Base-by-base conservation (phyloP, 192 early-diverging fungal genomes). In the Backusella westeae region DNA sequence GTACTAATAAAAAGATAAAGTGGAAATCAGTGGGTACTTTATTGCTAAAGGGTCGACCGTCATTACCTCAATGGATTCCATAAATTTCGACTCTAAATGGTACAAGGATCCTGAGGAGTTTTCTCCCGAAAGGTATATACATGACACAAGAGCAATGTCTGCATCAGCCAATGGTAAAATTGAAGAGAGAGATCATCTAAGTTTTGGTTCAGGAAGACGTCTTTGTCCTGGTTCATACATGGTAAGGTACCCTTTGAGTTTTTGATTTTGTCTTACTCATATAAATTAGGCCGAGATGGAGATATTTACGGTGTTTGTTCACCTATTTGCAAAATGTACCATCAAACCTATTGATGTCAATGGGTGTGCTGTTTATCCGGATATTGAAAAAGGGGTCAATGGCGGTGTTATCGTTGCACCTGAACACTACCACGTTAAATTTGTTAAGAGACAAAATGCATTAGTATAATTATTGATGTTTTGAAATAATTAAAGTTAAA, bases 141-240 rank as follows among this genome's bases (percentile, higher is more conserved):
- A 26, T 4, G 53, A 73, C 9, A 14, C 14, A 10, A 56, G 14
- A 35, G 15, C 71, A n/a, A 73, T 73, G n/a, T 21, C 23, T 21
- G 44, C 71, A 21, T 17, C 71, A 26, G 46, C 49, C 2, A 73
- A 73, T 38, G 71, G 71, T n/a, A 49, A 32, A 10, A 6, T 59
- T 8, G 29, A 36, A 32, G 6, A 73, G 1, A 46, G 71, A 29
- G 71, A 72, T 56, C 71, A 72, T 53, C 10, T 35, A 34, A 53
- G 19, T 21, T 73, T 73, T 73, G 71, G 71, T 23, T 73, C 46
- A 49, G 49, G 71, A 14, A 73, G 71, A 21, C 53, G 53, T 8
- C 6, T 56, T 6, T 56, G 53, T 3, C 53, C 53, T 21, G 53
- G 53, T 9, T 7, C 9, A 9, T 10, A 56, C 21, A n/a, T 56